These are phyloP conservation scores for Chiua virens DNA, from an alignment of 768 basidiomycete genomes.

Conservation along the genomic window DNA sequence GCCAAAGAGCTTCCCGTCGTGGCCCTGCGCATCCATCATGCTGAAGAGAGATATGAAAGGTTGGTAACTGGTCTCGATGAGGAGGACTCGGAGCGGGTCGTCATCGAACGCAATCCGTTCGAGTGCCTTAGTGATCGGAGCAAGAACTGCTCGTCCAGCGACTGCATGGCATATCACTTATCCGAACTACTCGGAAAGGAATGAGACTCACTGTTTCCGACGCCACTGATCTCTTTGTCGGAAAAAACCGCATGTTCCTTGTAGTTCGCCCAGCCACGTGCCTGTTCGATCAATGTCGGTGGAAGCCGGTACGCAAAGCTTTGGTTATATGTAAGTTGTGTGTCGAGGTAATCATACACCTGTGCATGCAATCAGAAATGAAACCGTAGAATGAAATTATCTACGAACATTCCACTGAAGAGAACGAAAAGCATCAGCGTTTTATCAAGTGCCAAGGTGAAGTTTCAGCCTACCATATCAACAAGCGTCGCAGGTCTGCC, in stretches of 20 bases:
- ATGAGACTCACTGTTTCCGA: conserved; percentile 68
- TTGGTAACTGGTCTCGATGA: conserved; percentile 82
- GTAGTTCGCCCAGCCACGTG: conserved; percentile 69
- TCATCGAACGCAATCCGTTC: conserved; percentile 76
- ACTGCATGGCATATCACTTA: conserved; percentile 43
- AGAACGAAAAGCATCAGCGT: conserved; percentile 14
- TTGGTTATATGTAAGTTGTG: conserved; percentile 78
- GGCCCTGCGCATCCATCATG: conserved; percentile 57
- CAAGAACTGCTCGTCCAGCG: conserved; percentile 74
- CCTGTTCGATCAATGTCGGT: conserved; percentile 69
- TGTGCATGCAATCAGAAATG: conserved; percentile 28
- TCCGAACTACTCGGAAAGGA: neutral
- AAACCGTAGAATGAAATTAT: neutral
- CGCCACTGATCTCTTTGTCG: conserved; percentile 53
- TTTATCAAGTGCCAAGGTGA: neutral
- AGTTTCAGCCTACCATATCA: conserved; percentile 53
- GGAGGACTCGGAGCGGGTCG: conserved; percentile 74
- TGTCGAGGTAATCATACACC: conserved; percentile 78
- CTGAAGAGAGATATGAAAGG: conserved; percentile 86
- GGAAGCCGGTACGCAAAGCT: conserved; percentile 78
- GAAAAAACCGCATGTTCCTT: conserved; percentile 79
- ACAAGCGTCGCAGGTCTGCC: conserved; percentile 61
- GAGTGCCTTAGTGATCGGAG: conserved; percentile 68
- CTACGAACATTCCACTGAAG: conserved; percentile 70
- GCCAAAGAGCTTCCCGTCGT: conserved; percentile 54